These are phyloP conservation scores for Lactarius vividus DNA, from an alignment of 768 basidiomycete species.

Conservation along the genomic window DNA sequence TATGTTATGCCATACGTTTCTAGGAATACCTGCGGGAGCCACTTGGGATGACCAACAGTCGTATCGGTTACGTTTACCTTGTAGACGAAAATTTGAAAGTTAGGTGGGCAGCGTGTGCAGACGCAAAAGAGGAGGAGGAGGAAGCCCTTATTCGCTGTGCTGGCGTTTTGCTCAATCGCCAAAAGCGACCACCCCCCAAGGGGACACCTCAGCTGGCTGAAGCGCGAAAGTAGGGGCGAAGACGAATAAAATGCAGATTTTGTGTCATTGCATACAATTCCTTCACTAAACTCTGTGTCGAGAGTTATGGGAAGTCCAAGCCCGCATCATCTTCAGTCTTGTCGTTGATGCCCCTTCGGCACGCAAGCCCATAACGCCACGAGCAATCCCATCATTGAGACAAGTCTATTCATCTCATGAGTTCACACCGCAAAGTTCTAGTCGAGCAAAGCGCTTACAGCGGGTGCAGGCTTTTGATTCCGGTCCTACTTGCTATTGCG, in stretches of 20 bases:
- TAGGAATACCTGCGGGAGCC: constrained; percentile 69
- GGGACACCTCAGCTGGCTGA: background rate
- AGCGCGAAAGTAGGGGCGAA: background rate
- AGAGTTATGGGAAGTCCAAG: background rate
- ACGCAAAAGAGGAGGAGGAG: constrained; percentile 73
- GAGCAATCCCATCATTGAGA: constrained; percentile 46
- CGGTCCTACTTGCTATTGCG: constrained; percentile 40
- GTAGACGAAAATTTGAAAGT: constrained; percentile 83
- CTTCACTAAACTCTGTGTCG: background rate
- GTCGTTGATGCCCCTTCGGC: constrained; percentile 31
- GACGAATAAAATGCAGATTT: background rate
- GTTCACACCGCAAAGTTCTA: background rate
- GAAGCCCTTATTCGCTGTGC: constrained; percentile 66
- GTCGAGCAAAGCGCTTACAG: constrained; percentile 38
- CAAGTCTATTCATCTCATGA: constrained; percentile 28
- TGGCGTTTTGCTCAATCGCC: constrained; percentile 62
- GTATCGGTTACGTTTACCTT: constrained; percentile 89
- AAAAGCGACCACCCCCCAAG: constrained; percentile 34
- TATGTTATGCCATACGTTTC: background rate
- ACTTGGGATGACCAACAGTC: constrained; percentile 84
- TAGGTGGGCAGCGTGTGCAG: constrained; percentile 90
- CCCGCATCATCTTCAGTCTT: constrained; percentile 9
- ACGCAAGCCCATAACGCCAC: constrained; percentile 43
- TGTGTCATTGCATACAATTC: background rate
- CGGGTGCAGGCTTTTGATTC: constrained; percentile 48